phyloP scores from a whole-genome alignment of 1,139 yeast species.

The Yamadazyma sp. region DNA sequence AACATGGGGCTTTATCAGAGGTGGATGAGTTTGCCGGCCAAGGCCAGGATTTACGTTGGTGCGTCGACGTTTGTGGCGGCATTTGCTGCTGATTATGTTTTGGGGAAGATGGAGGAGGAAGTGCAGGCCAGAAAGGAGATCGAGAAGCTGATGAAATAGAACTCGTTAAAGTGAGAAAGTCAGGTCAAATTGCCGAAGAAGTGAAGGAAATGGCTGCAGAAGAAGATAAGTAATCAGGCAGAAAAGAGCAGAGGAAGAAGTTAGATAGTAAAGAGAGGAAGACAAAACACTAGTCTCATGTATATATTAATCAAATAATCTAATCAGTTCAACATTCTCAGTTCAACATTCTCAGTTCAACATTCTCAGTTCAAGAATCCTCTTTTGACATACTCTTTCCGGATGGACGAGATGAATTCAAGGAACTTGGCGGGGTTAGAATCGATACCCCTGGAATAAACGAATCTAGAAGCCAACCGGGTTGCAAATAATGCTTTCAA shows the following conservation, averaged over 20 bases:
- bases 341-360: too few relatives aligned
- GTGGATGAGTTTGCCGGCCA: conserved; percentile 53
- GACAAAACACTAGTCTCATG: background rate
- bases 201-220: too few relatives aligned
- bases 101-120: conserved; percentile 48
- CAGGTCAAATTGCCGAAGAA: too few relatives aligned
- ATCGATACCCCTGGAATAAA: conserved; percentile 81
- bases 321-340: background rate
- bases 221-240: too few relatives aligned
- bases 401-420: conserved; percentile 58
- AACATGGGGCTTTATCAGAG: conserved; percentile 39
- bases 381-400: conserved; percentile 39
- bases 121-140: conserved; percentile 23
- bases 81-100: conserved; percentile 48
- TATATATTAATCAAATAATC: background rate
- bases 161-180: too few relatives aligned
- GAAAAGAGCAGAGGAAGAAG: conserved; percentile 1
- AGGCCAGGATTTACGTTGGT: conserved; percentile 53
- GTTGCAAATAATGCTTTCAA: conserved; percentile 90
- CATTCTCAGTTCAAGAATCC: conserved; percentile 25
- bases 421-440: conserved; percentile 82
- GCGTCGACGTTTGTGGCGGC: conserved; percentile 55
- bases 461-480: conserved; percentile 83
- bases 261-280: too few relatives aligned
- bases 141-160: conserved; percentile 3